These are phyloP conservation scores for Sindora glabra DNA, from an alignment of 306 rosid genomes.

Conservation along the genomic window DNA sequence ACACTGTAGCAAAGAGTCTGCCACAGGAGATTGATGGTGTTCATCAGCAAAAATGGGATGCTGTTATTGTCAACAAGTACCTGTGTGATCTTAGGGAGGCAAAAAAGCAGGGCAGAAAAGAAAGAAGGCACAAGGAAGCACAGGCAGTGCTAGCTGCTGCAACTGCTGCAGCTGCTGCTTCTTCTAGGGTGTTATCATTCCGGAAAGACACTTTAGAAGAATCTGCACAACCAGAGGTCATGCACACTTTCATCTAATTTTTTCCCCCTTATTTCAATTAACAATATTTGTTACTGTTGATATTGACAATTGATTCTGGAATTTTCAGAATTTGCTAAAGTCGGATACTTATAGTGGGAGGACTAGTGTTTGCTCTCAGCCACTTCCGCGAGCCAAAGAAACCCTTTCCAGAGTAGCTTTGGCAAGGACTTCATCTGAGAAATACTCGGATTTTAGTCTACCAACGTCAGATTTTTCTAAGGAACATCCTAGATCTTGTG, in stretches of 20 bases:
- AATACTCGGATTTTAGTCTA: conserved; percentile 46
- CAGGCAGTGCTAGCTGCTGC: conserved; percentile 99
- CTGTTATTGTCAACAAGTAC: conserved; percentile 74
- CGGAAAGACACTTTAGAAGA: conserved; percentile 80
- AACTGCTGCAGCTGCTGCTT: conserved; percentile 95
- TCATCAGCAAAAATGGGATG: conserved; percentile 73
- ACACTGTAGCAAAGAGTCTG: conserved; percentile 53
- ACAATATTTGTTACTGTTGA: background rate
- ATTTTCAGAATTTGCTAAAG: conserved; percentile 48
- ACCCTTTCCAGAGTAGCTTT: conserved; percentile 67
- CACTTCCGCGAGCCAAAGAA: conserved; percentile 79
- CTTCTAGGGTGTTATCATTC: conserved; percentile 77
- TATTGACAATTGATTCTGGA: conserved; percentile 1
- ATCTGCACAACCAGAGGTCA: conserved; percentile 65
- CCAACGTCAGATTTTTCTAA: conserved; percentile 52
- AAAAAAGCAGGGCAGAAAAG: conserved; percentile 93
- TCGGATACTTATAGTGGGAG: conserved; percentile 39
- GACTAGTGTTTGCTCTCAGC: conserved; percentile 53
- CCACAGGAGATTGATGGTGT: conserved; percentile 66
- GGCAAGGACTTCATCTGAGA: conserved; percentile 58
- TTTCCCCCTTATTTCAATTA: too few relatives aligned
- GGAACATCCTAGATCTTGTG: conserved; percentile 81
- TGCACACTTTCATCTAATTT: background rate
- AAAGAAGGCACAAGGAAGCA: conserved; percentile 90
- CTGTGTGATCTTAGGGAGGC: conserved; percentile 81